Percentiles rank a stretch among this genome's conserved stretches.
phyloP scores from a whole-genome alignment of 768 basidiomycete genomes.

The Psilocybe subaeruginosa region DNA sequence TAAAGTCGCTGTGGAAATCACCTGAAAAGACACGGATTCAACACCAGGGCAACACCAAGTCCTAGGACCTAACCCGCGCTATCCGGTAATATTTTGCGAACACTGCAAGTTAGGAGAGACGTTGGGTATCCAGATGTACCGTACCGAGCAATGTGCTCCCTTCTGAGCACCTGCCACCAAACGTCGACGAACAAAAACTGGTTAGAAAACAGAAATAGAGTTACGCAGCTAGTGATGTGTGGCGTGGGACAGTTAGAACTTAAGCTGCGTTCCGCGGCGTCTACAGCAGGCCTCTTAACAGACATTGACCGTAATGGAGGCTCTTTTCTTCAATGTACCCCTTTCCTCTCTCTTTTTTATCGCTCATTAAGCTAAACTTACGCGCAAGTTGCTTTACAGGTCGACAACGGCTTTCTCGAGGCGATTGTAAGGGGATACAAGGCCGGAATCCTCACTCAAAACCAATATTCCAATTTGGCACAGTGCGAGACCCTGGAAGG shows the following conservation, averaged over 20 bases:
- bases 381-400: constrained; percentile 43
- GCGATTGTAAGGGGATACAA: constrained; percentile 92
- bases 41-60: too few species aligned
- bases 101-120: too few species aligned
- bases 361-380: constrained; percentile 27
- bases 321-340: constrained; percentile 84
- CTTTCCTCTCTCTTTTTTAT: constrained; percentile 2
- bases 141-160: too few species aligned
- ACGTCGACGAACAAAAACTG: too few species aligned
- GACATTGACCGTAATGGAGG: constrained; percentile 65
- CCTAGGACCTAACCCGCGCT: too few species aligned
- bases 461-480: constrained; percentile 89
- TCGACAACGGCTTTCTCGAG: constrained; percentile 75
- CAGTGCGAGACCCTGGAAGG: constrained; percentile 99
- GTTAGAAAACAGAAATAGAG: too few species aligned
- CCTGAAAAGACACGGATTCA: too few species aligned
- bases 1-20: background rate
- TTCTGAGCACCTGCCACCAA: too few species aligned
- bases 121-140: too few species aligned
- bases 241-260: background rate
- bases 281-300: constrained; percentile 1
- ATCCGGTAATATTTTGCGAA: too few species aligned
- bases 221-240: background rate
- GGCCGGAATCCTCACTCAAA: constrained; percentile 85
- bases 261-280: background rate